Evolutionary conservation across 2,329 filamentous ascomycete genomes (phyloP).

Genomic region (Colletotrichum truncatum): DNA sequence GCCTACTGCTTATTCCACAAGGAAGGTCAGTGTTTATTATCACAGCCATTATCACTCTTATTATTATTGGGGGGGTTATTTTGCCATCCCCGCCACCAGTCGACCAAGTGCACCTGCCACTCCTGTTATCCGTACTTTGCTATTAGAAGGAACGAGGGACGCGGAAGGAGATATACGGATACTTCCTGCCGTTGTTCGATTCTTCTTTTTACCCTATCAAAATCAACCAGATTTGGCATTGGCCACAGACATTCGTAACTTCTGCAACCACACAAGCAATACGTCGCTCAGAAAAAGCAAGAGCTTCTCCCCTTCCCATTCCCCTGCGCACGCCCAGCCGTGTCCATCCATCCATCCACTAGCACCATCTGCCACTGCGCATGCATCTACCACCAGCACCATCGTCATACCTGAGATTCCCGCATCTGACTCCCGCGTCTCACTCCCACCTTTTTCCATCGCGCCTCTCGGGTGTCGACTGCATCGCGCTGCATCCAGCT

Average conservation of each 20-base stretch:
- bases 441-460: neutral
- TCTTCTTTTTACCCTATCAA: too few relatives aligned
- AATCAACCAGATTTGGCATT: neutral
- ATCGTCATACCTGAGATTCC: constrained; percentile 11
- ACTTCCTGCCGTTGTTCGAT: too few relatives aligned
- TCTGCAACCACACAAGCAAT: too few relatives aligned
- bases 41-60: neutral
- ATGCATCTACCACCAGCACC: neutral
- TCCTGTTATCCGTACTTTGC: too few relatives aligned
- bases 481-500: neutral
- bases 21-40: neutral
- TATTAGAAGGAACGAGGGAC: too few relatives aligned
- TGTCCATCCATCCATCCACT: neutral
- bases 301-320: neutral
- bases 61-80: neutral
- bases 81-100: neutral
- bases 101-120: neutral
- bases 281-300: constrained; percentile 4
- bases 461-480: neutral
- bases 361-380: neutral
- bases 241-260: neutral
- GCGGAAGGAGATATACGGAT: too few relatives aligned
- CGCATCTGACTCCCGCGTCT: neutral
- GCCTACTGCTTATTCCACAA: neutral
- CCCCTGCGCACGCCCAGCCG: neutral